phyloP scores from a whole-genome alignment of 2,329 filamentous ascomycete genomes.

The Calonectria pauciramosa region DNA sequence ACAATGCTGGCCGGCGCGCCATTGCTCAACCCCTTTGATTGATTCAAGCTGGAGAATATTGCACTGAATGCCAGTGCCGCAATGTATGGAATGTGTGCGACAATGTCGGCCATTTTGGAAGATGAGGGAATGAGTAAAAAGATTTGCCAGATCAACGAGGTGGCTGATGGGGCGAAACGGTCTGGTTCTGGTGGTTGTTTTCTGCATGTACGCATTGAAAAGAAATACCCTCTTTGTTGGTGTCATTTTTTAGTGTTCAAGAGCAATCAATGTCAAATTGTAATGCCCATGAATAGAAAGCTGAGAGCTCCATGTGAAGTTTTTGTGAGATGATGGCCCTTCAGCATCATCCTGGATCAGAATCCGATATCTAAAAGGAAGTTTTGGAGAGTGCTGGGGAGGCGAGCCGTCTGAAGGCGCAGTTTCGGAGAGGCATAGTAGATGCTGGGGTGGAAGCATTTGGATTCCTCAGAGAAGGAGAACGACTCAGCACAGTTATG shows the following conservation, averaged over 20 bases:
- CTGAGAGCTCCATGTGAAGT: background rate
- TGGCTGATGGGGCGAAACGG: background rate
- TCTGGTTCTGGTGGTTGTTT: background rate
- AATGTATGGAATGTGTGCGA: background rate
- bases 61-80: background rate
- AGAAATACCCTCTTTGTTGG: slow-evolving; percentile 28
- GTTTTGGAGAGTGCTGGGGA: background rate
- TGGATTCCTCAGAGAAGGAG: background rate
- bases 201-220: slow-evolving; percentile 14
- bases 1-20: background rate
- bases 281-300: background rate
- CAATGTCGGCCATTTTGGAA: background rate
- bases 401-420: background rate
- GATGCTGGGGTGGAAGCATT: background rate
- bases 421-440: background rate
- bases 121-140: background rate
- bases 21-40: background rate
- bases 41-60: background rate
- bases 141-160: background rate
- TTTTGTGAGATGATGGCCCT: background rate
- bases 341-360: too few relatives aligned
- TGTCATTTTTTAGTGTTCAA: slow-evolving; percentile 2
- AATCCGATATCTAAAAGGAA: background rate
- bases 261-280: slow-evolving; percentile 12
- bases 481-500: background rate